Percentiles rank a stretch among this genome's conserved stretches.
Conservation (phyloP, 2,329 filamentous ascomycete species). For the Colletotrichum sublineola region DNA sequence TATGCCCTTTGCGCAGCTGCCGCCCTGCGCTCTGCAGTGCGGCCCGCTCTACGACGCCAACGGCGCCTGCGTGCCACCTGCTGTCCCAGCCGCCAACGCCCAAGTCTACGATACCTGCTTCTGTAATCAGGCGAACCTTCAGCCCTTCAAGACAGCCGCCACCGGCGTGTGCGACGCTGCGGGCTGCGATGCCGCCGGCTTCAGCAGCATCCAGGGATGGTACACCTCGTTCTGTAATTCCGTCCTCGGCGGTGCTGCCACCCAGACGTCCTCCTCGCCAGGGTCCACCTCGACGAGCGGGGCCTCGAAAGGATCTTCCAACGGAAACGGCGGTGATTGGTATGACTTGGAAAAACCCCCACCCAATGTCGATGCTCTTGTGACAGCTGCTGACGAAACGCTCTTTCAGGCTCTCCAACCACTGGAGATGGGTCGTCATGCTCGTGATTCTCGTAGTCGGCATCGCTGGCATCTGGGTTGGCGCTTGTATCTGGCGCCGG, state of each 20-base stretch:
- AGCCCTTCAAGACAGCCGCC: conserved; percentile 55
- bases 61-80: conserved; percentile 75
- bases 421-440: conserved; percentile 87
- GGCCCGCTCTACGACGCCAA: conserved; percentile 77
- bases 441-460: conserved; percentile 79
- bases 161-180: conserved; percentile 72
- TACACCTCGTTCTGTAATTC: conserved; percentile 74
- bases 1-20: conserved; percentile 70
- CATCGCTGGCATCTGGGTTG: conserved; percentile 75
- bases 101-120: conserved; percentile 77
- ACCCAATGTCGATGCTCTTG: neutral
- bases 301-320: conserved; percentile 45
- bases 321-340: conserved; percentile 60
- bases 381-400: conserved; percentile 4
- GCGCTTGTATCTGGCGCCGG: conserved; percentile 78
- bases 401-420: conserved; percentile 71
- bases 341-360: conserved; percentile 50
- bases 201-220: conserved; percentile 76
- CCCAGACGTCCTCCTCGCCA: conserved; percentile 48
- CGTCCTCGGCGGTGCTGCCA: conserved; percentile 55
- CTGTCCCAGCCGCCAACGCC: conserved; percentile 60
- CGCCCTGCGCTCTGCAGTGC: conserved; percentile 72
- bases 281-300: conserved; percentile 46
- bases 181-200: conserved; percentile 62
- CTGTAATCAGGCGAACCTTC: conserved; percentile 74